These are phyloP conservation scores for Pythium scleroteichum DNA, from an alignment of 352 stramenopile genomes.

Conservation along the genomic window DNA sequence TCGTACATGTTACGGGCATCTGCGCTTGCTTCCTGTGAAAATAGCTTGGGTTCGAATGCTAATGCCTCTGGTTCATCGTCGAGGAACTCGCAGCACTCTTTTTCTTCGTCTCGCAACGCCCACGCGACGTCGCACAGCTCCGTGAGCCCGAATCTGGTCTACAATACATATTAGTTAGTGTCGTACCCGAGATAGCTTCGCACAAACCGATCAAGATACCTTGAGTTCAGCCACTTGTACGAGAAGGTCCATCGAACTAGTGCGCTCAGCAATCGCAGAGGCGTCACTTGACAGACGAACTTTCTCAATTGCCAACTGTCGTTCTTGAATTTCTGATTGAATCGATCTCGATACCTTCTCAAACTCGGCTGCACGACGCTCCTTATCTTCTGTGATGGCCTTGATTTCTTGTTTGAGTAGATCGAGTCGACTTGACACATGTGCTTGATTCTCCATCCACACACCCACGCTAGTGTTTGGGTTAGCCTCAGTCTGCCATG, in stretches of 20 bases:
- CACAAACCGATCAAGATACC: constrained; percentile 27
- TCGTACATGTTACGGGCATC: constrained; percentile 25
- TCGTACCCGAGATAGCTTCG: neutral
- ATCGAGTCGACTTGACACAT: constrained; percentile 1
- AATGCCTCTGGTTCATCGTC: constrained; percentile 21
- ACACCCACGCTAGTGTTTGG: neutral
- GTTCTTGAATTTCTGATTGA: constrained; percentile 38
- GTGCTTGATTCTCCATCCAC: neutral
- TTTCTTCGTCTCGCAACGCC: constrained; percentile 23
- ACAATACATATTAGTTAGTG: neutral
- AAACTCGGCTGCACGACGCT: neutral
- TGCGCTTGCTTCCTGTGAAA: neutral
- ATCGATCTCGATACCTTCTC: neutral
- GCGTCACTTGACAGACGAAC: constrained; percentile 36
- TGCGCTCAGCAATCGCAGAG: constrained; percentile 14
- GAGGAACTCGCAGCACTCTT: constrained; percentile 9
- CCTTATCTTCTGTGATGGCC: constrained; percentile 1
- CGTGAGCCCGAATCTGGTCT: constrained; percentile 18
- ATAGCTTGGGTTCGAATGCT: constrained; percentile 16
- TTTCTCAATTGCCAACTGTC: constrained; percentile 38
- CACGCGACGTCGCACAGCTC: constrained; percentile 22
- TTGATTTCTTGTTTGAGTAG: constrained; percentile 1
- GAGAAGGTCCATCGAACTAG: constrained; percentile 51
- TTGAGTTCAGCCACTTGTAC: constrained; percentile 53
- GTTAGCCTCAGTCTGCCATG: constrained; percentile 24